Conservation (phyloP, 2,329 filamentous ascomycete species). For the Beauveria asiatica region DNA sequence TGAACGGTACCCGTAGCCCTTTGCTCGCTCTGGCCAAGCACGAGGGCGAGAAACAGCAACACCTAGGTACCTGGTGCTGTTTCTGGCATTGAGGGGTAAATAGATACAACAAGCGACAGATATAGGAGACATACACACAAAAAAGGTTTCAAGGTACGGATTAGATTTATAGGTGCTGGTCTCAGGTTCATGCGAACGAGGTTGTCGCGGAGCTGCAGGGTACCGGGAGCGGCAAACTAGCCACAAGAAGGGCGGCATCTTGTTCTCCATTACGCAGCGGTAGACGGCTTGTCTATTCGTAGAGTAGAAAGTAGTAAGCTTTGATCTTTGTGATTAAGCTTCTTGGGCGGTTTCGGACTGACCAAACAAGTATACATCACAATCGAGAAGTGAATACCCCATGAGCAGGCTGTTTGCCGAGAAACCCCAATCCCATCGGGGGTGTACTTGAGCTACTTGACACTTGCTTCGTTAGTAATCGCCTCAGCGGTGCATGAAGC, state of each 20-base stretch:
- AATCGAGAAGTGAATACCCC: too few species aligned
- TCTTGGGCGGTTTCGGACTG: too few species aligned
- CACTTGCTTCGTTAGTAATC: too few species aligned
- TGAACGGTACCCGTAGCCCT: slow-evolving; percentile 83
- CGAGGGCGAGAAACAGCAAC: slow-evolving; percentile 46
- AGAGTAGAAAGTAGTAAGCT: too few species aligned
- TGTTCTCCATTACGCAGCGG: not conserved
- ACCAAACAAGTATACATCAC: too few species aligned
- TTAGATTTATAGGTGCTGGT: slow-evolving; percentile 81
- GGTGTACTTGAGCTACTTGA: too few species aligned
- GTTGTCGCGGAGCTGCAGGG: slow-evolving; percentile 57
- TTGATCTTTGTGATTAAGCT: too few species aligned
- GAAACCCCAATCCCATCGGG: too few species aligned
- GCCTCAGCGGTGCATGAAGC: too few species aligned
- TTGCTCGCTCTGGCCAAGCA: slow-evolving; percentile 71
- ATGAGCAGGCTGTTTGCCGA: too few species aligned
- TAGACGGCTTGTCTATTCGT: too few species aligned
- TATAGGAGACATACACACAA: slow-evolving; percentile 43
- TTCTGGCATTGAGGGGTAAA: slow-evolving; percentile 69
- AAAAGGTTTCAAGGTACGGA: slow-evolving; percentile 57
- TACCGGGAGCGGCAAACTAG: slow-evolving; percentile 74
- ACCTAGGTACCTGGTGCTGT: slow-evolving; percentile 47
- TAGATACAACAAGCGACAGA: slow-evolving; percentile 63
- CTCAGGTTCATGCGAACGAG: slow-evolving; percentile 72
- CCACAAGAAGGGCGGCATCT: not conserved